A percentile compares a stretch with the other conserved stretches of the same genome.
Conservation (phyloP, 805 yeast genomes). For the Torulaspora maleeae region DNA sequence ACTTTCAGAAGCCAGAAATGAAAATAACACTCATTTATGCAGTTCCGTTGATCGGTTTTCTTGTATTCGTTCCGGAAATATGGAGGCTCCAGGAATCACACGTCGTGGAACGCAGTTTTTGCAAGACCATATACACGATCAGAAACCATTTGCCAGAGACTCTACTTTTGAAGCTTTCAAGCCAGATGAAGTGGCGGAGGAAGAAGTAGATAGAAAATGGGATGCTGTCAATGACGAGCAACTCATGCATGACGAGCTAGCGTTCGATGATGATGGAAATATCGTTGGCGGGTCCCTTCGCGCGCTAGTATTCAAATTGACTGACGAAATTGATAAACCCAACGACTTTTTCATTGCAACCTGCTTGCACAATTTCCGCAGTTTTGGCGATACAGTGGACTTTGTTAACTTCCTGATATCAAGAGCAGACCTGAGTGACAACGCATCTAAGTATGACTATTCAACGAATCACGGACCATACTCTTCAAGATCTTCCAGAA, state of each 20-base stretch:
- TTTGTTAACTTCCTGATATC: constrained; percentile 62
- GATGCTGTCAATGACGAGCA: constrained; percentile 25
- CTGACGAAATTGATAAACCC: constrained; percentile 60
- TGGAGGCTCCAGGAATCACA: constrained; percentile 18
- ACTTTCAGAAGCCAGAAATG: constrained; percentile 7
- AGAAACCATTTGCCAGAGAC: constrained; percentile 35
- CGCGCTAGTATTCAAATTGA: constrained; percentile 59
- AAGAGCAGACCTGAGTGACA: constrained; percentile 53
- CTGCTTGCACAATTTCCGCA: constrained; percentile 71
- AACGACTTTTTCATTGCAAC: constrained; percentile 66
- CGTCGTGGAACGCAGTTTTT: constrained; percentile 33
- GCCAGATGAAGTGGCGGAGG: constrained; percentile 27
- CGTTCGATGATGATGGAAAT: constrained; percentile 39
- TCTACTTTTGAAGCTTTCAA: constrained; percentile 38
- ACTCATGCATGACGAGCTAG: constrained; percentile 40
- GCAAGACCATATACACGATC: constrained; percentile 36
- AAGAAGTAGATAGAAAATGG: constrained; percentile 4
- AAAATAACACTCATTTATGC: constrained; percentile 1
- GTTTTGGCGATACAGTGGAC: constrained; percentile 62
- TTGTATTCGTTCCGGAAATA: constrained; percentile 33
- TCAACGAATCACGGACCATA: constrained; percentile 36
- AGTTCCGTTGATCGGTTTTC: constrained; percentile 32
- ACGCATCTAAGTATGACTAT: constrained; percentile 31
- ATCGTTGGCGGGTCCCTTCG: constrained; percentile 68
- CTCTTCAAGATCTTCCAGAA: constrained; percentile 41